These are phyloP conservation scores for Podospora pseudocomata DNA, from an alignment of 495 filamentous ascomycete genomes.

Conservation along the genomic window DNA sequence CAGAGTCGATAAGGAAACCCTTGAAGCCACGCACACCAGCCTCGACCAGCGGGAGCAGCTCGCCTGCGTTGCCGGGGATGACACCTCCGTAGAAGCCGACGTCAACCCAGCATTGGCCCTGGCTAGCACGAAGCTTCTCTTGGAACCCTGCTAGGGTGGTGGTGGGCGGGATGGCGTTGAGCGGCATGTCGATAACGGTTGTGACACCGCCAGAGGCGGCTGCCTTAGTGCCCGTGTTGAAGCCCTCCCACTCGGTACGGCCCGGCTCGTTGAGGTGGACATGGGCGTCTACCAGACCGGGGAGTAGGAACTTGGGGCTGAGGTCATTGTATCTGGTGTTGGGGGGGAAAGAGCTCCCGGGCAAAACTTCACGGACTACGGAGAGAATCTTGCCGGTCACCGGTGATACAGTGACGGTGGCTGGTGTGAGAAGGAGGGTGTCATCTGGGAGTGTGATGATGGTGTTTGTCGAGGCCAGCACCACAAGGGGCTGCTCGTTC, in stretches of 20 bases:
- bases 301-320: conserved; percentile 81
- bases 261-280: conserved; percentile 98
- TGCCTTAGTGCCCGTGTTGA: conserved; percentile 87
- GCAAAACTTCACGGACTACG: conserved; percentile 69
- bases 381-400: conserved; percentile 80
- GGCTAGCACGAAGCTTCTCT: conserved; percentile 80
- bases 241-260: conserved; percentile 97
- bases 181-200: conserved; percentile 96
- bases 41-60: conserved; percentile 76
- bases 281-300: conserved; percentile 93
- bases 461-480: conserved; percentile 78
- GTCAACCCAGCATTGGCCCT: conserved; percentile 95
- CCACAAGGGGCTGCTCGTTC: conserved; percentile 37
- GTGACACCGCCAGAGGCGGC: conserved; percentile 96
- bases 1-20: conserved; percentile 94
- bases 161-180: conserved; percentile 96
- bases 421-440: conserved; percentile 50
- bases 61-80: conserved; percentile 79
- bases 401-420: conserved; percentile 75
- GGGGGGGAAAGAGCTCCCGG: conserved; percentile 64
- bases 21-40: conserved; percentile 94
- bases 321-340: conserved; percentile 76
- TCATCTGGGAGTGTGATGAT: conserved; percentile 67
- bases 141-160: conserved; percentile 80
- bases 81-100: conserved; percentile 98